These are phyloP conservation scores for Populus tomentosa DNA, from an alignment of 441 rosid species.

Conservation along the genomic window DNA sequence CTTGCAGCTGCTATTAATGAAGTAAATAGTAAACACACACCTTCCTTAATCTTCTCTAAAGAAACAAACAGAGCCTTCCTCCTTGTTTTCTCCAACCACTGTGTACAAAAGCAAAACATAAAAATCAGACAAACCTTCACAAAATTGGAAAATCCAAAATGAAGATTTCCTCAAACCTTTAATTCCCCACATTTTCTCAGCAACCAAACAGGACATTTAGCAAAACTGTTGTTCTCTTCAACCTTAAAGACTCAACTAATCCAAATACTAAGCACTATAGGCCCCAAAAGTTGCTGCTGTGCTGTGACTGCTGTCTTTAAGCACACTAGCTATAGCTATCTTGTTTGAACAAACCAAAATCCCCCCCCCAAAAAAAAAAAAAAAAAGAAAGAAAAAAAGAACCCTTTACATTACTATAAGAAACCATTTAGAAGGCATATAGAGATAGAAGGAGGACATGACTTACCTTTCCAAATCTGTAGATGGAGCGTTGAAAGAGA, in stretches of 20 bases:
- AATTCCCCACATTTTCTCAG: not conserved
- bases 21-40: conserved; percentile 28
- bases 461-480: conserved; percentile 83
- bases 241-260: not conserved
- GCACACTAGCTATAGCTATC: no score
- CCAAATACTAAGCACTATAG: not conserved
- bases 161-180: not conserved
- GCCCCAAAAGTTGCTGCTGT: no score
- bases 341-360: not conserved
- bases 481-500: conserved; percentile 70
- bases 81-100: conserved; percentile 91
- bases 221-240: not conserved
- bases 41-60: conserved; percentile 90
- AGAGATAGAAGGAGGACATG: not conserved
- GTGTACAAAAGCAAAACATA: conserved; percentile 15
- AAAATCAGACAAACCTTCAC: conserved; percentile 1
- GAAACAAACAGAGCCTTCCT: conserved; percentile 85
- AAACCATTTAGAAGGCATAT: no score
- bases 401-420: not conserved
- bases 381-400: not conserved
- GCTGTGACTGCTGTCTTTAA: no score
- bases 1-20: not conserved
- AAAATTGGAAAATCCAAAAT: not conserved
- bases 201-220: not conserved
- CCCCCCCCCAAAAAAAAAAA: not conserved